These are phyloP conservation scores for Ophiocordyceps camponoti-floridani DNA, from an alignment of 2,329 filamentous ascomycete species.

Conservation along the genomic window DNA sequence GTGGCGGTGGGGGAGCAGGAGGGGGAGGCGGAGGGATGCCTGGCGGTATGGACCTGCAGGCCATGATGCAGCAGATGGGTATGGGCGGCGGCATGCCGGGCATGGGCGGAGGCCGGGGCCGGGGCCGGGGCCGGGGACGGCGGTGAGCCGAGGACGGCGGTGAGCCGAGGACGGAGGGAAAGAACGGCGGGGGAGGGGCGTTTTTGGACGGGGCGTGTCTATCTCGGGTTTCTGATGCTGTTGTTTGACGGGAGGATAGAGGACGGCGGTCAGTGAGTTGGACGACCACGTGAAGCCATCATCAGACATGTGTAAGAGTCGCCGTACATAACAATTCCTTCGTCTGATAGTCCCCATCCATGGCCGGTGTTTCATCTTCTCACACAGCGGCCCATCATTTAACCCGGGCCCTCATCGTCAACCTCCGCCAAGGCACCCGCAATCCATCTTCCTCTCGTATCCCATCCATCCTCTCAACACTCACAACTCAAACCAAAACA, in stretches of 20 bases:
- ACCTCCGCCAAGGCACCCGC: neutral
- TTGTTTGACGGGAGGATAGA: too few species aligned
- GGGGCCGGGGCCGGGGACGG: constrained; percentile 1
- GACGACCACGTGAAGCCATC: too few species aligned
- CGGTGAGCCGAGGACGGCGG: too few species aligned
- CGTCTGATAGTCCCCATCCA: neutral
- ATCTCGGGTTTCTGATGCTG: too few species aligned
- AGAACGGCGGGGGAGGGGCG: neutral
- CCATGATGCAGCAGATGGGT: constrained; percentile 60
- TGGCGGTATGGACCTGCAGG: constrained; percentile 58
- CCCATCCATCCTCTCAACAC: neutral
- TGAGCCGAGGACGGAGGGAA: neutral
- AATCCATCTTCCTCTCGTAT: neutral
- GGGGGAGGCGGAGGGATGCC: constrained; percentile 45
- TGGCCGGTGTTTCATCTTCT: neutral
- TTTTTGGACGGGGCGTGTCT: too few species aligned
- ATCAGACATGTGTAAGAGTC: too few species aligned
- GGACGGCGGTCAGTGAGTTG: too few species aligned
- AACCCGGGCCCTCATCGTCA: neutral
- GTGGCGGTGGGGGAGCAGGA: constrained; percentile 34
- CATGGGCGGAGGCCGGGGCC: neutral
- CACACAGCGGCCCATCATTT: neutral
- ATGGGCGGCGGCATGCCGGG: constrained; percentile 30
- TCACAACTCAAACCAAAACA: too few species aligned
- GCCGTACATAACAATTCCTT: too few species aligned